Evolutionary conservation across 2,329 filamentous ascomycete genomes (phyloP), one percentile per base, ranked within the genome.

Genomic region (Ilyonectria destructans): DNA sequence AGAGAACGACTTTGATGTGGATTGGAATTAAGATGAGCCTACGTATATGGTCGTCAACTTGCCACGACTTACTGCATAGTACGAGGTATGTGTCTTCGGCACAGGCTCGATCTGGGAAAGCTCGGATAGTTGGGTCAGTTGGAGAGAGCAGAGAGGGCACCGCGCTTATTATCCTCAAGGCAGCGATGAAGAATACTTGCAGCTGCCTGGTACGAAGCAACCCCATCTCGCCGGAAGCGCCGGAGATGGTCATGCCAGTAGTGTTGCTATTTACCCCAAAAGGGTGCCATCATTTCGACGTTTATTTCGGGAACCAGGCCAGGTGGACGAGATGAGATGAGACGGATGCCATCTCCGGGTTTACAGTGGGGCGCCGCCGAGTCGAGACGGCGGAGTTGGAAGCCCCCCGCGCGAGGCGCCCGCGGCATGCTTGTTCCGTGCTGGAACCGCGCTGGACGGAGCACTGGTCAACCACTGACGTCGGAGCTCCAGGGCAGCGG

Each of bases 251-350:
- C 12, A 55, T 40, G 58, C 29, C 19, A 26, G 55, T 21, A 17
- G 52, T 48, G 37, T 46, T 55, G 9, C 29, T 31, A 40, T 48
- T 54, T 37, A 19, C 26, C 51, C 19, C 10, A 26, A 40, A 35
- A 33, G 31, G 31, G 26, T 56, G 45, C 15, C 21, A 46, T 58
- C 46, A 58, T 61, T 55, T 62, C 21, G 54, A 43, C 21, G 35
- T 58, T 62, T 67, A 62, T 62, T 67, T 62, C 64, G 55, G 58
- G 64, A 62, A 62, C 54, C n/a, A 7, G n/a, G n/a, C 40, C 46
- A 62, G 46, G 31, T 62, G 21, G 21, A 62, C 52, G 64, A 58
- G 64, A 62, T 67, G 64, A 62, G 64, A 61, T 35, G 17, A 43
- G 62, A 54, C 52, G 52, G 58, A 61, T 58, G 46, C 31, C 45